Evolutionary conservation across 2,329 filamentous ascomycete genomes (phyloP).

Genomic region (Hirsutella thompsonii): DNA sequence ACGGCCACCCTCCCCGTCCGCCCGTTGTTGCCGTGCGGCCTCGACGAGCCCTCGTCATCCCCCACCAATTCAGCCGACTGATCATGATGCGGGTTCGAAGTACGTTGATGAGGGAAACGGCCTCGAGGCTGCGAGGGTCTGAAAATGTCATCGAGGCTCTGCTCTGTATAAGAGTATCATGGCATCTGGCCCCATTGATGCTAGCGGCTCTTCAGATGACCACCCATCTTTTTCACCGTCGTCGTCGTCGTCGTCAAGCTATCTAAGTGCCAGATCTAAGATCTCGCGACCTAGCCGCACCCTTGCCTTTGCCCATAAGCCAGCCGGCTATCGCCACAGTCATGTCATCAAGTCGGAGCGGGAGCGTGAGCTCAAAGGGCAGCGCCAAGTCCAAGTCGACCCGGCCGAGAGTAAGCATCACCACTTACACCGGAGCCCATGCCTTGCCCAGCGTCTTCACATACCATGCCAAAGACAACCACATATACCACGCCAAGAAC

Average conservation of each 20-base stretch:
- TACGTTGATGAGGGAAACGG: no score
- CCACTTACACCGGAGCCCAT: no score
- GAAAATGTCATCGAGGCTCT: conserved; percentile 1
- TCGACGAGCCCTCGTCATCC: background rate
- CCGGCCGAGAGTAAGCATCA: conserved; percentile 2
- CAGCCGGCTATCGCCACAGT: background rate
- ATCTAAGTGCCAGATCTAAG: background rate
- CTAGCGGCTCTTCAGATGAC: no score
- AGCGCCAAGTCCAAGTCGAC: conserved; percentile 4
- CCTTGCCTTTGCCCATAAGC: background rate
- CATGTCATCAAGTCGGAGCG: conserved; percentile 5
- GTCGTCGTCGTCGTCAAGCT: no score
- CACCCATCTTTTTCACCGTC: no score
- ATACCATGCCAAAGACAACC: no score
- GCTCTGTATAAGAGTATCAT: background rate
- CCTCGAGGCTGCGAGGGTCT: background rate
- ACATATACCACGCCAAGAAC: no score
- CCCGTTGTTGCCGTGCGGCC: background rate
- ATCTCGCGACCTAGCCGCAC: background rate
- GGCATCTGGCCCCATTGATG: no score
- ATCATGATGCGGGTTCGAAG: background rate
- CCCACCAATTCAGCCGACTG: background rate
- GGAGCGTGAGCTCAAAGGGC: conserved; percentile 3
- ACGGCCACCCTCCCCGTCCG: background rate
- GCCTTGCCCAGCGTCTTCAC: no score